These are phyloP conservation scores for Phytophthora melonis DNA, from an alignment of 352 stramenopile genomes.

Conservation along the genomic window DNA sequence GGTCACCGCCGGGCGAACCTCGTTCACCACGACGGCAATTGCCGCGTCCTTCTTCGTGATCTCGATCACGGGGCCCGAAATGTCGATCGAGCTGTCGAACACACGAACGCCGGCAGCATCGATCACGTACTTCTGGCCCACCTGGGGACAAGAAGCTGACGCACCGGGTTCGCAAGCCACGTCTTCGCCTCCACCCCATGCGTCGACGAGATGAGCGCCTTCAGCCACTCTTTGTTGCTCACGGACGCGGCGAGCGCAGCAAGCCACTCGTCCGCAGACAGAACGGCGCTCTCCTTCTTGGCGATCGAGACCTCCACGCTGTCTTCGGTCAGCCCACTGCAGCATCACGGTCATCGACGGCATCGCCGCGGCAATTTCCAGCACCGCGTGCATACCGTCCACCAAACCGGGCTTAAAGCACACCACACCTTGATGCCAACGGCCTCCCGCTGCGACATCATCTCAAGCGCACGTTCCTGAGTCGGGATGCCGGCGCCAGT, in stretches of 20 bases:
- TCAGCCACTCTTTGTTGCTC: conserved; percentile 62
- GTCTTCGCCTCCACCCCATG: conserved; percentile 57
- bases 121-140: conserved; percentile 54
- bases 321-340: neutral
- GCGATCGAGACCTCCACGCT: conserved; percentile 45
- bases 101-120: conserved; percentile 43
- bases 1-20: conserved; percentile 65
- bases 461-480: conserved; percentile 80
- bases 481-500: conserved; percentile 53
- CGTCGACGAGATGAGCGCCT: conserved; percentile 58
- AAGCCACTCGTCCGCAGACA: conserved; percentile 54
- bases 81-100: conserved; percentile 50
- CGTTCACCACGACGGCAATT: conserved; percentile 63
- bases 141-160: conserved; percentile 57
- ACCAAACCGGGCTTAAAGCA: conserved; percentile 88
- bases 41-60: conserved; percentile 46
- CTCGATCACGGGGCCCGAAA: conserved; percentile 56
- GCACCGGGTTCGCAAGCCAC: conserved; percentile 78
- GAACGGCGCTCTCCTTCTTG: conserved; percentile 30
- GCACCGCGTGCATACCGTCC: conserved; percentile 76
- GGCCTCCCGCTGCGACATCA: conserved; percentile 69
- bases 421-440: conserved; percentile 84
- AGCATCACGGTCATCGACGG: too few relatives aligned
- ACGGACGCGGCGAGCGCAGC: conserved; percentile 43
- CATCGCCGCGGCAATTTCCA: conserved; percentile 57